These are phyloP conservation scores for Rubia tinctorum DNA, from an alignment of 305 asterid species.

Conservation along the genomic window DNA sequence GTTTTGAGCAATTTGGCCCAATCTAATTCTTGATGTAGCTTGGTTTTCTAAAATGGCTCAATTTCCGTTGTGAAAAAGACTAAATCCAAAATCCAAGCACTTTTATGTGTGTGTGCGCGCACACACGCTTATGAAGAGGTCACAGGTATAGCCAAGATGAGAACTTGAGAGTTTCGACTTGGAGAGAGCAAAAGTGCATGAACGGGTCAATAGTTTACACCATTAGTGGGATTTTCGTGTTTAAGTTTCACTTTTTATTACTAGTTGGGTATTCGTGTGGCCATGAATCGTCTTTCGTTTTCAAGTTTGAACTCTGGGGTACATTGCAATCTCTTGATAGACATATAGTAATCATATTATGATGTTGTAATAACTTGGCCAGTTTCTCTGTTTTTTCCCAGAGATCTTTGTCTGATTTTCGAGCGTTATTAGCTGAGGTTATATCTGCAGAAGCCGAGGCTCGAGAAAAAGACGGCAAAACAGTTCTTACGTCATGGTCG, in stretches of 20 bases:
- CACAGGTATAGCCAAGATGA: too few species aligned
- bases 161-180: too few species aligned
- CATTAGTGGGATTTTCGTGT: background rate
- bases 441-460: constrained; percentile 62
- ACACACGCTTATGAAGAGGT: too few species aligned
- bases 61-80: too few species aligned
- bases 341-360: background rate
- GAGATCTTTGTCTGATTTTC: constrained; percentile 70
- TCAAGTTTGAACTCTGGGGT: background rate
- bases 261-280: background rate
- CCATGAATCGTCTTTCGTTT: background rate
- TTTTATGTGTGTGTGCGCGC: too few species aligned
- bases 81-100: too few species aligned
- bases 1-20: background rate
- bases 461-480: constrained; percentile 75
- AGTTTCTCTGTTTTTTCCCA: constrained; percentile 19
- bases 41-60: background rate
- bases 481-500: constrained; percentile 80
- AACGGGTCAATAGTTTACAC: too few species aligned
- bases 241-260: background rate
- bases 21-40: background rate
- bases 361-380: background rate
- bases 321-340: background rate
- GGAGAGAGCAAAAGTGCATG: too few species aligned
- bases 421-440: constrained; percentile 55